Conservation (phyloP, 768 basidiomycete species). For the Polyporus arcularius region DNA sequence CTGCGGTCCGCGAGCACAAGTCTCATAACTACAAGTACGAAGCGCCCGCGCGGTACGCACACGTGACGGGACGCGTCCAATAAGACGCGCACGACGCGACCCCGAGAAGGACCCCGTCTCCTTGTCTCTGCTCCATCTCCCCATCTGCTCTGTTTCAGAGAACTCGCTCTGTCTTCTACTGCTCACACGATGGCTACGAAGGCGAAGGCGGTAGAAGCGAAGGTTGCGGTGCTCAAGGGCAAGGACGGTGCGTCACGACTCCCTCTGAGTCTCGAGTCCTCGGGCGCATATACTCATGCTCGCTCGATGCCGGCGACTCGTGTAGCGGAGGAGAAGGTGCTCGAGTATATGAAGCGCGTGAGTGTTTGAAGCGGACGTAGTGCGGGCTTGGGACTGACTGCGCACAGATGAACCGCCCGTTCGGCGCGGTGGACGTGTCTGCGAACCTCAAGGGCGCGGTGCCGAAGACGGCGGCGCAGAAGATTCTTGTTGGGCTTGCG, state of each 20-base stretch:
- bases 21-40: too few relatives aligned
- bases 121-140: too few relatives aligned
- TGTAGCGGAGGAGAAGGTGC: conserved; percentile 70
- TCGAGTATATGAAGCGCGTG: conserved; percentile 80
- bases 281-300: not conserved
- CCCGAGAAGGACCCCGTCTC: too few relatives aligned
- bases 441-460: conserved; percentile 91
- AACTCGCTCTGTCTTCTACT: too few relatives aligned
- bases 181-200: conserved; percentile 22
- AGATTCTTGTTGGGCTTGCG: conserved; percentile 79
- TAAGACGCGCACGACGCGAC: too few relatives aligned
- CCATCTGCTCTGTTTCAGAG: too few relatives aligned
- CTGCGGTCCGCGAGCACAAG: too few relatives aligned
- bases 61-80: too few relatives aligned
- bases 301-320: too few relatives aligned
- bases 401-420: conserved; percentile 87
- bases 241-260: conserved; percentile 54
- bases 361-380: conserved; percentile 12
- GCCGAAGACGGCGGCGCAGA: conserved; percentile 81
- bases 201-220: conserved; percentile 30
- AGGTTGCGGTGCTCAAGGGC: conserved; percentile 59
- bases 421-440: conserved; percentile 87
- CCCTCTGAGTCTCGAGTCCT: not conserved
- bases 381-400: not conserved
- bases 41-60: too few relatives aligned